Evolutionary conservation across 257 asterid genomes (phyloP), one percentile per base, ranked within the genome.

Genomic region (Paraleonurus japonicus): DNA sequence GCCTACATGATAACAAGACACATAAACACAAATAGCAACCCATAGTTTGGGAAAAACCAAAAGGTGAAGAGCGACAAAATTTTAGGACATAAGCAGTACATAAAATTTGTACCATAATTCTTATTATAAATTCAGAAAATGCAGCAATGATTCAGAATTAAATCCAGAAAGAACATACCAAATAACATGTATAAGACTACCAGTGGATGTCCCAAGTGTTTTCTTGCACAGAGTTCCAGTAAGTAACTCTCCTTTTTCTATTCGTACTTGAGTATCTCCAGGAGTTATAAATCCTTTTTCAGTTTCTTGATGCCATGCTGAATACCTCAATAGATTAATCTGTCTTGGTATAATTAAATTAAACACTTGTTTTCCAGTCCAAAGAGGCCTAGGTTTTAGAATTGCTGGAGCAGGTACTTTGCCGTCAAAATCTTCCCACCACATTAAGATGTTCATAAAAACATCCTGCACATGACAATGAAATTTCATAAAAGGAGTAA

Each of bases 351-450:
- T 95, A 72, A 95, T 95, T 17, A 95, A 84, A 77, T 92, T 95
- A 70, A 95, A 95, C 9, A 95, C 98, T 85, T 95, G 99, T 58
- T 95, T 95, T 64, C 99, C 99, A 4, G 99, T 95, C 99, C 99
- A 95, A 37, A 95, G 91, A 66, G 99, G 99, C 80, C 90, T 89
- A 30, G 99, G 99, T 74, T 95, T 95, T 83, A 95, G 81, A 74
- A 95, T 89, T 26, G 93, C 92, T 59, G 99, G 99, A 66, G 97
- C 98, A 9, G 99, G 99, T 43, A 95, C 87, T 85, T 92, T 95
- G 77, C 98, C 99, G 71, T 95, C 99, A 74, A 95, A 95, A 88
- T 95, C 99, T 79, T 92, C 99, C 99, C 99, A 95, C 98, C 99
- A 95, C 99, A 95, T 95, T 70, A 95, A 86, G 57, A 87, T 95